phyloP scores from a whole-genome alignment of 768 basidiomycete species.

The Pleurotus citrinopileatus region DNA sequence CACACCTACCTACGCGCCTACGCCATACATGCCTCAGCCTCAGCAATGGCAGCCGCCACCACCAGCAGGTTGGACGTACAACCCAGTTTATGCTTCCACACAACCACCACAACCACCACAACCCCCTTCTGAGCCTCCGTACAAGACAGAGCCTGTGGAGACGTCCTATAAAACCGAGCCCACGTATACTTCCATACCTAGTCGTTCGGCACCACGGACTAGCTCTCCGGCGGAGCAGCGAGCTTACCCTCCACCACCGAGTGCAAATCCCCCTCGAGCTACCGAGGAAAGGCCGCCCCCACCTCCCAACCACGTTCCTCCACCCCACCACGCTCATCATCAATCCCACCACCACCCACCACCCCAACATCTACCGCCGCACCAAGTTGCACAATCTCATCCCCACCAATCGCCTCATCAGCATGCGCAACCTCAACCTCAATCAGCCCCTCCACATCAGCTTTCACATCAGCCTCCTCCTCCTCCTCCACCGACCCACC shows the following conservation, averaged over 20 bases:
- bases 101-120: not conserved
- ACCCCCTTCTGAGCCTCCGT: not conserved
- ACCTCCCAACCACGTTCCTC: not conserved
- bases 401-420: not conserved
- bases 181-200: not conserved
- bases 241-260: not conserved
- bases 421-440: not conserved
- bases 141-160: not conserved
- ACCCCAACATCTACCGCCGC: not conserved
- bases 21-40: conserved; percentile 10
- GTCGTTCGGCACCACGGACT: not conserved
- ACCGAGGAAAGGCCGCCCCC: conserved; percentile 3
- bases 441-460: not conserved
- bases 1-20: conserved; percentile 5
- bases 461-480: conserved; percentile 1
- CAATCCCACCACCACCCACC: not conserved
- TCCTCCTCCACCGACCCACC: not conserved
- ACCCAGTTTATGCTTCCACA: not conserved
- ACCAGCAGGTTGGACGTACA: conserved; percentile 1
- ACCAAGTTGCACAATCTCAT: not conserved
- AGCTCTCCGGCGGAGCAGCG: conserved; percentile 1
- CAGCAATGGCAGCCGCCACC: not conserved
- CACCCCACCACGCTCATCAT: conserved; percentile 1
- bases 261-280: not conserved
- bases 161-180: not conserved